Base-by-base conservation (phyloP, 2,329 filamentous ascomycete species). In the Xylariomycetidae sp. region DNA sequence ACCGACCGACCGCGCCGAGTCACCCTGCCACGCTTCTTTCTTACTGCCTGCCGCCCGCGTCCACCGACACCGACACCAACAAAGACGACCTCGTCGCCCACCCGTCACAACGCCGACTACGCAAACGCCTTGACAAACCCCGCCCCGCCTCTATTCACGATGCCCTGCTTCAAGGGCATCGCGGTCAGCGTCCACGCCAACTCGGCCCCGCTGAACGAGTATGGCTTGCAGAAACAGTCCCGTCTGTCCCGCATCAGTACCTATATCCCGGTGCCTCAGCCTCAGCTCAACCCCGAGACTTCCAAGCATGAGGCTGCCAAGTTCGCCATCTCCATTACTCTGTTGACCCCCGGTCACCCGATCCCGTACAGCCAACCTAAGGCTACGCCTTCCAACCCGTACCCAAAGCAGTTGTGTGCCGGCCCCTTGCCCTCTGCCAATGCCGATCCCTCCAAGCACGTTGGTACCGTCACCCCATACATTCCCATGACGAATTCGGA, bases 121-220 rank as follows among this genome's bases (percentile, higher is more conserved):
- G n/a, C n/a, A n/a, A n/a, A n/a, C n/a, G n/a, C n/a, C n/a, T n/a
- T n/a, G n/a, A n/a, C n/a, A n/a, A n/a, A n/a, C 22, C 25, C 22
- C 31, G n/a, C 37, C 32, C 13, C 29, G 33, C 24, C 15, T 16
- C 54, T 23, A 15, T 33, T 31, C 56, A 74, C 57, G 57, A 79
- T 79, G 92, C 92, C 92, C 69, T 96, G 89, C 78, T 98, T 96
- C 71, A 94, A 96, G 72, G 92, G 92, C 65, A 88, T 98, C 66
- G 90, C 92, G 53, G 90, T 96, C 59, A 94, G 86, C 74, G 93
- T 96, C 61, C 92, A 98, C 67, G 76, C 78, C 38, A 80, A 81
- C 57, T 74, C 73, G 43, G 69, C 87, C 49, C 89, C 92, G 47
- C 78, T 98, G 47, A 73, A 88, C 42, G 92, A 98, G 65, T 82